Base-by-base conservation (phyloP, 2,329 filamentous ascomycete species). In the Penicillium decumbens region DNA sequence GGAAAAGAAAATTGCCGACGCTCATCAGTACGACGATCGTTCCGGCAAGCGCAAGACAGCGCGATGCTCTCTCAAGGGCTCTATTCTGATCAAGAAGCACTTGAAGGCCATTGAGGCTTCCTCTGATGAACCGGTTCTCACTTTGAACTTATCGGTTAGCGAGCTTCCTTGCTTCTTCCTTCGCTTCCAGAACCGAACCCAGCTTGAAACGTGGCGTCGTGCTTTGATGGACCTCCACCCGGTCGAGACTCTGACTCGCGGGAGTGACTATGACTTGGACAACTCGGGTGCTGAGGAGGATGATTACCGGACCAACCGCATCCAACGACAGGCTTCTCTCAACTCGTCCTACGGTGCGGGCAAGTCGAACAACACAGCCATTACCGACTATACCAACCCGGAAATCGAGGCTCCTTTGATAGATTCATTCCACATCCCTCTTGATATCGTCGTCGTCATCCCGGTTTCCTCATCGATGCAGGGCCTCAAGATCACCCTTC, bases 381-480 rank as follows among this genome's bases (percentile, higher is more conserved):
- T 89, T 5, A 96, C 91, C 2, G 93, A 97, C 65, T 96, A 97
- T 71, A 93, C 89, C 35, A 88, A 80, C 66, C 83, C 88, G 35
- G 80, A 80, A 15, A 61, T 58, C 45, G 72, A 71, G 68, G 45
- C 62, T 53, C 72, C 54, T 41, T 75, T 18, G 80, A 85, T 5
- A 69, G 92, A 41, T 87, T 96, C 68, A 0, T 72, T 95, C 27
- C 93, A 98, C 66, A 89, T 97, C 13, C 92, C 93, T 1, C 82
- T 97, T 46, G 93, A 98, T 65, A 84, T 98, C 27, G 92, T 98
- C 0, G 89, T 97, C 0, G 93, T 98, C 20, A 91, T 98, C 29
- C 93, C 93, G 0, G 90, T 98, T 5, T 97, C 93, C 0, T 95
- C 92, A 1, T 97, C 93, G 0, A 98, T 97, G 92, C 93, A 97